A percentile compares a stretch with the other conserved stretches of the same genome.
phyloP scores from a whole-genome alignment of 306 rosid genomes.

The Neltuma alba region DNA sequence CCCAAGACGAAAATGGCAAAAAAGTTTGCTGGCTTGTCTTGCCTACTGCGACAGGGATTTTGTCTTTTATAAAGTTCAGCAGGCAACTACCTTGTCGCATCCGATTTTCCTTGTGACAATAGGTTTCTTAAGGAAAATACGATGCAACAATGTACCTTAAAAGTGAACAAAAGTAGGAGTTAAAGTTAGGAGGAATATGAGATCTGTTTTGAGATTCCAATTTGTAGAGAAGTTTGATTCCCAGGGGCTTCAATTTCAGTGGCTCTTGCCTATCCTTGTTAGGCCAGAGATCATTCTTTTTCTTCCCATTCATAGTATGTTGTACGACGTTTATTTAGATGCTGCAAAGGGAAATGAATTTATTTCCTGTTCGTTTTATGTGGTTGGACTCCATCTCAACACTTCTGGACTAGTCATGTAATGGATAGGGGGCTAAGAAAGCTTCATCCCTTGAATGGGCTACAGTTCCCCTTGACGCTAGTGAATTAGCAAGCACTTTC shows the following conservation, averaged over 20 bases:
- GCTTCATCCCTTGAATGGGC: neutral
- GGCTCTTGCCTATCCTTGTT: constrained; percentile 7
- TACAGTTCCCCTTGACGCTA: neutral
- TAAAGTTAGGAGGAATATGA: constrained; percentile 25
- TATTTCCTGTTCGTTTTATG: neutral
- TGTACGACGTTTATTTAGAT: constrained; percentile 6
- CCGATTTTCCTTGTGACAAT: neutral
- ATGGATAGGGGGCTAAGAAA: neutral
- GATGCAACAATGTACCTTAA: constrained; percentile 38
- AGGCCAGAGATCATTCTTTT: neutral
- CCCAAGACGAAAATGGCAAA: constrained; percentile 5
- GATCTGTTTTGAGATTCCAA: constrained; percentile 24
- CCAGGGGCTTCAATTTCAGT: constrained; percentile 15
- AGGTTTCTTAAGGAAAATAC: constrained; percentile 24
- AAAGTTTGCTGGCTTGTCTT: constrained; percentile 2
- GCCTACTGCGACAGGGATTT: constrained; percentile 11
- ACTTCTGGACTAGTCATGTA: neutral
- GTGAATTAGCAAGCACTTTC: neutral
- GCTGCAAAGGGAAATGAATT: constrained; percentile 22
- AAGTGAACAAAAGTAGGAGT: constrained; percentile 25
- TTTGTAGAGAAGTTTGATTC: neutral
- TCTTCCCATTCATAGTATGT: constrained; percentile 1
- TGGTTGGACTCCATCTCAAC: neutral
- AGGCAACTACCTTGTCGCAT: constrained; percentile 37
- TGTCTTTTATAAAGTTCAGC: constrained; percentile 8